Percentiles rank a stretch among this genome's conserved stretches.
Evolutionary conservation across 495 filamentous ascomycete species (phyloP).

Genomic region (Staphylotrichum longicolle): DNA sequence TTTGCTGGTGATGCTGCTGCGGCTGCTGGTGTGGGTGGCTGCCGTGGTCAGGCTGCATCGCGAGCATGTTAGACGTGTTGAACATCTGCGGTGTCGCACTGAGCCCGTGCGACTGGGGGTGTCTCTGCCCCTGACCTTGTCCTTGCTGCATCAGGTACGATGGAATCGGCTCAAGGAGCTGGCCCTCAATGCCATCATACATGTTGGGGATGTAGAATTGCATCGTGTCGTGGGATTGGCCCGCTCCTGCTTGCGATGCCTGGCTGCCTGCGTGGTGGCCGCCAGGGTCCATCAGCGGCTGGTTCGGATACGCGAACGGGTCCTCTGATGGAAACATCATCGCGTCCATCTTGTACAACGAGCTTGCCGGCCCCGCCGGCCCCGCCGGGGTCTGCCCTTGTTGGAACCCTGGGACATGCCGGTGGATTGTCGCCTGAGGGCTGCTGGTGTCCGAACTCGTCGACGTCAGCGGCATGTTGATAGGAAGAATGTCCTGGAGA

Average conservation of each 20-base stretch:
- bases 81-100: constrained; percentile 43
- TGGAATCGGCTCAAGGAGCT: constrained; percentile 47
- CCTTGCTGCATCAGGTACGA: constrained; percentile 45
- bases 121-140: constrained; percentile 16
- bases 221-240: constrained; percentile 30
- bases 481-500: constrained; percentile 34
- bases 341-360: constrained; percentile 70
- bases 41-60: constrained; percentile 25
- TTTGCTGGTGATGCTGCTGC: constrained; percentile 19
- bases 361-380: constrained; percentile 41
- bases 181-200: constrained; percentile 49
- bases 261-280: constrained; percentile 26
- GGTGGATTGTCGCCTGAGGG: constrained; percentile 21
- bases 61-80: constrained; percentile 22
- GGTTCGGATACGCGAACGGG: constrained; percentile 85
- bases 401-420: constrained; percentile 24
- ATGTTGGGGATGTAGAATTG: constrained; percentile 44
- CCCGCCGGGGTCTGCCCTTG: constrained; percentile 35
- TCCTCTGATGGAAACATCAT: constrained; percentile 93
- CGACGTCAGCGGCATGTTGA: constrained; percentile 31
- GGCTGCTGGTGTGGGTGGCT: constrained; percentile 11
- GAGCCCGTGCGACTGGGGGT: constrained; percentile 26
- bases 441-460: constrained; percentile 29
- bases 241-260: constrained; percentile 21
- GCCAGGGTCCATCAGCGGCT: constrained; percentile 64